A percentile compares a stretch with the other conserved stretches of the same genome.
Conservation (phyloP, 1,139 yeast species). For the Yamadazyma membranifaciens region DNA sequence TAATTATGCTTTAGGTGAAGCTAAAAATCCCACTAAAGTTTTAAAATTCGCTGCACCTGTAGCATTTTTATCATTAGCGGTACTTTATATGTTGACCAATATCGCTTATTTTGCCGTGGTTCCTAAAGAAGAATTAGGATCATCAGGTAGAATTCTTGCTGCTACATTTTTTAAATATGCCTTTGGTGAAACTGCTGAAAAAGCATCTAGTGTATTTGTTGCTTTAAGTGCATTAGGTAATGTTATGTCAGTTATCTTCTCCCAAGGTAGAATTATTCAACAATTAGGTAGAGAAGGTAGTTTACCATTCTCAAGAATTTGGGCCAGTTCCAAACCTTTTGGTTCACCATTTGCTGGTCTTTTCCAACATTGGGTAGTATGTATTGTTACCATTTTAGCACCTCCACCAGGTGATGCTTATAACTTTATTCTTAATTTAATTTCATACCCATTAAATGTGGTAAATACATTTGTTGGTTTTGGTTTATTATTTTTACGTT, state of each 20-base stretch:
- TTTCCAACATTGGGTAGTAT: slow-evolving; percentile 56
- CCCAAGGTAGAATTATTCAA: slow-evolving; percentile 51
- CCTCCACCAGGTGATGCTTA: slow-evolving; percentile 54
- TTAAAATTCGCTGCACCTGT: slow-evolving; percentile 46
- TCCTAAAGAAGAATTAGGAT: slow-evolving; percentile 43
- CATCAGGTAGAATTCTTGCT: slow-evolving; percentile 46
- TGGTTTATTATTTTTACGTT: slow-evolving; percentile 42
- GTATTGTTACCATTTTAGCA: slow-evolving; percentile 46
- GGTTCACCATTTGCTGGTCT: slow-evolving; percentile 54
- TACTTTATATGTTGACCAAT: slow-evolving; percentile 65
- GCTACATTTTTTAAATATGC: slow-evolving; percentile 47
- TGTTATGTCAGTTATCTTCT: slow-evolving; percentile 47
- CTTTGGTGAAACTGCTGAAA: slow-evolving; percentile 45
- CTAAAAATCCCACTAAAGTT: slow-evolving; percentile 50
- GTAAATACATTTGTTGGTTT: slow-evolving; percentile 47
- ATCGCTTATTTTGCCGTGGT: slow-evolving; percentile 59
- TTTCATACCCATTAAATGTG: slow-evolving; percentile 50
- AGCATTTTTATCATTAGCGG: slow-evolving; percentile 59
- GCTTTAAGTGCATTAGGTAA: slow-evolving; percentile 52
- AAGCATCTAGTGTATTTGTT: slow-evolving; percentile 48
- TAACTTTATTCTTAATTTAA: slow-evolving; percentile 47
- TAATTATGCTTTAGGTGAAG: slow-evolving; percentile 80
- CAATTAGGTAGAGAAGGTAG: slow-evolving; percentile 50
- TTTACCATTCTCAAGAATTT: slow-evolving; percentile 46
- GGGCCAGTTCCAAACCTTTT: slow-evolving; percentile 44